These are phyloP conservation scores for Bassia scoparia DNA, from an alignment of 148 eudicot genomes.

Conservation along the genomic window DNA sequence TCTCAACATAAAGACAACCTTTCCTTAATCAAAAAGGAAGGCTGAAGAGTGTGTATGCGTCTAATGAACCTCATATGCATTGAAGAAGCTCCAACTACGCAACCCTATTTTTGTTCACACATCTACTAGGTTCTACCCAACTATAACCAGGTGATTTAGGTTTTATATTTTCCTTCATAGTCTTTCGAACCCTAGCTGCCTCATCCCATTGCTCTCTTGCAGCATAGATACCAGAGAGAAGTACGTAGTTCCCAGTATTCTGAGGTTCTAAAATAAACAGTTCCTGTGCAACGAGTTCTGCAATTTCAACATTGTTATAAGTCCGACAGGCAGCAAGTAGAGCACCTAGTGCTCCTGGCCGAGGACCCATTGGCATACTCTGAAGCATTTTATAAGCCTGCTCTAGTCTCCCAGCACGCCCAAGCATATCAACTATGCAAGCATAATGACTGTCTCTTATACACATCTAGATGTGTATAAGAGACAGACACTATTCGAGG, in stretches of 20 bases:
- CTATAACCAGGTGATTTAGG: constrained; percentile 40
- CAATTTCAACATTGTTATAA: constrained; percentile 37
- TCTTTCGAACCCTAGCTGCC: constrained; percentile 34
- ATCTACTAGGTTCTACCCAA: constrained; percentile 23
- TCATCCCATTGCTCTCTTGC: constrained; percentile 41
- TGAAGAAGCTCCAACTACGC: too few species aligned
- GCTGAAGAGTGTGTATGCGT: not conserved
- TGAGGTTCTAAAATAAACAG: constrained; percentile 38
- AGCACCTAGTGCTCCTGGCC: constrained; percentile 42
- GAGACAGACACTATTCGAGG: too few species aligned
- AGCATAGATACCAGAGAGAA: constrained; percentile 49
- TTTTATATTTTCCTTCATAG: constrained; percentile 34
- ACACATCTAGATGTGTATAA: too few species aligned
- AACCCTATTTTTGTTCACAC: not conserved
- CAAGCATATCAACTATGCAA: constrained; percentile 47
- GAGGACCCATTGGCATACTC: constrained; percentile 35
- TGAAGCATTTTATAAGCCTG: constrained; percentile 34
- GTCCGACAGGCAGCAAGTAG: constrained; percentile 48
- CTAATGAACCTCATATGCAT: not conserved
- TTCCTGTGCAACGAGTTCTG: constrained; percentile 36
- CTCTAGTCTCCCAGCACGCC: constrained; percentile 46
- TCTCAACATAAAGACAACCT: too few species aligned
- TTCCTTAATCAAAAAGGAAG: not conserved
- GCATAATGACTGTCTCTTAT: too few species aligned
- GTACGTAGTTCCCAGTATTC: constrained; percentile 46